Evolutionary conservation across 306 rosid genomes (phyloP).

Genomic region (Oxytropis ochrocephala): DNA sequence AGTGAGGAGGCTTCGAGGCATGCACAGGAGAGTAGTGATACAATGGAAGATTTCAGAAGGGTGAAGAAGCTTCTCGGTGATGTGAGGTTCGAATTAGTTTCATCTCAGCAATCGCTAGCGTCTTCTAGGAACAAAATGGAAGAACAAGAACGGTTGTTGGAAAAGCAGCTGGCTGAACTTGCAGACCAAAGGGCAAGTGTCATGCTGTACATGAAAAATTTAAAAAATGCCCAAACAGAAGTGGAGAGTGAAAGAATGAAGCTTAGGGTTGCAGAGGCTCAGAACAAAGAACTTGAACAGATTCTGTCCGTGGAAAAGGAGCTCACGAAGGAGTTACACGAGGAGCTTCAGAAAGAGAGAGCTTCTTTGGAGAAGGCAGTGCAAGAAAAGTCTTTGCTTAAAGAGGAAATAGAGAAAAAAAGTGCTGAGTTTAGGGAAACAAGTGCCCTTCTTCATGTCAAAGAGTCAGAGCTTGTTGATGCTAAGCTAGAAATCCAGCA

Average conservation of each 20-base stretch:
- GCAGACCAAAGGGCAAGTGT: slow-evolving; percentile 56
- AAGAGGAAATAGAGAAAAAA: slow-evolving; percentile 45
- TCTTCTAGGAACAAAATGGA: slow-evolving; percentile 64
- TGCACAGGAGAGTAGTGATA: slow-evolving; percentile 42
- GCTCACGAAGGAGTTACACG: slow-evolving; percentile 52
- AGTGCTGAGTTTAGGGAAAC: slow-evolving; percentile 39
- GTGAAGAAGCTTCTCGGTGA: slow-evolving; percentile 66
- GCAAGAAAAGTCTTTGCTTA: slow-evolving; percentile 49
- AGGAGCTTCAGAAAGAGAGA: slow-evolving; percentile 59
- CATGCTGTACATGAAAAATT: slow-evolving; percentile 52
- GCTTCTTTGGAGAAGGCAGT: slow-evolving; percentile 56
- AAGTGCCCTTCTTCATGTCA: slow-evolving; percentile 44
- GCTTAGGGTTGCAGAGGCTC: slow-evolving; percentile 54
- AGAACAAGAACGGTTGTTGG: slow-evolving; percentile 63
- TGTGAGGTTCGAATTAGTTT: slow-evolving; percentile 74
- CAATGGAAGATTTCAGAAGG: slow-evolving; percentile 54
- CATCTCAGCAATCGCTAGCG: slow-evolving; percentile 73
- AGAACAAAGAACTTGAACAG: slow-evolving; percentile 57
- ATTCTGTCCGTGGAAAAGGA: slow-evolving; percentile 54
- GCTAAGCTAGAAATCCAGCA: slow-evolving; percentile 81
- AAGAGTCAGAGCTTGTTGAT: slow-evolving; percentile 63
- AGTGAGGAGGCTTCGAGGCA: slow-evolving; percentile 49
- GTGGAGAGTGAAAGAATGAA: slow-evolving; percentile 67
- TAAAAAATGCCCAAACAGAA: slow-evolving; percentile 66
- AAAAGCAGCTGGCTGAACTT: slow-evolving; percentile 57